phyloP scores from a whole-genome alignment of 2,329 filamentous ascomycete genomes.

The Curvularia lunata region DNA sequence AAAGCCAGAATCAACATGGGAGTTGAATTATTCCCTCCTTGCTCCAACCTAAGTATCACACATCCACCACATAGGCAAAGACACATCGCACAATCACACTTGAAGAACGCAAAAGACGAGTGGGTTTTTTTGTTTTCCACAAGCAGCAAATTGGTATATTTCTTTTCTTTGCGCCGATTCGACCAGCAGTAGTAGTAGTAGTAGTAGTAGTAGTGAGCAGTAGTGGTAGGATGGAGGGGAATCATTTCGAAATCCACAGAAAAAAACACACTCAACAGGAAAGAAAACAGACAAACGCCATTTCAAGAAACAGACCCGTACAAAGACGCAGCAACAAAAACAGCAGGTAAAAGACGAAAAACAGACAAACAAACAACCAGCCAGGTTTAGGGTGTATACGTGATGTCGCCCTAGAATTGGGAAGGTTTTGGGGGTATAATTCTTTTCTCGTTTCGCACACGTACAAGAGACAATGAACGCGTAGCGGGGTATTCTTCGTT shows the following conservation, averaged over 20 bases:
- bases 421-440: slow-evolving; percentile 48
- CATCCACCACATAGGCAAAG: background rate
- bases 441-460: slow-evolving; percentile 48
- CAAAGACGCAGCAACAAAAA: slow-evolving; percentile 18
- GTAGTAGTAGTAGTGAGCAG: background rate
- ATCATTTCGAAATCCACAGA: slow-evolving; percentile 6
- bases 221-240: slow-evolving; percentile 2
- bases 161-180: slow-evolving; percentile 11
- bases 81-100: background rate
- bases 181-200: background rate
- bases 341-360: slow-evolving; percentile 21
- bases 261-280: background rate
- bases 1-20: too few relatives aligned
- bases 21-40: background rate
- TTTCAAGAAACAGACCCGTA: background rate
- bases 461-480: slow-evolving; percentile 36
- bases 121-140: background rate
- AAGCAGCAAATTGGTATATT: slow-evolving; percentile 13
- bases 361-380: slow-evolving; percentile 18
- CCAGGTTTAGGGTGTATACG: slow-evolving; percentile 38
- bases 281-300: background rate
- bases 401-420: slow-evolving; percentile 38
- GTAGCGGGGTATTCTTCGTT: slow-evolving; percentile 48
- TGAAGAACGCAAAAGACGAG: background rate
- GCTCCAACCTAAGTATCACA: background rate